A percentile compares a stretch with the other conserved stretches of the same genome.
phyloP scores from a whole-genome alignment of 2,329 filamentous ascomycete genomes.

The Xylaria sp. region DNA sequence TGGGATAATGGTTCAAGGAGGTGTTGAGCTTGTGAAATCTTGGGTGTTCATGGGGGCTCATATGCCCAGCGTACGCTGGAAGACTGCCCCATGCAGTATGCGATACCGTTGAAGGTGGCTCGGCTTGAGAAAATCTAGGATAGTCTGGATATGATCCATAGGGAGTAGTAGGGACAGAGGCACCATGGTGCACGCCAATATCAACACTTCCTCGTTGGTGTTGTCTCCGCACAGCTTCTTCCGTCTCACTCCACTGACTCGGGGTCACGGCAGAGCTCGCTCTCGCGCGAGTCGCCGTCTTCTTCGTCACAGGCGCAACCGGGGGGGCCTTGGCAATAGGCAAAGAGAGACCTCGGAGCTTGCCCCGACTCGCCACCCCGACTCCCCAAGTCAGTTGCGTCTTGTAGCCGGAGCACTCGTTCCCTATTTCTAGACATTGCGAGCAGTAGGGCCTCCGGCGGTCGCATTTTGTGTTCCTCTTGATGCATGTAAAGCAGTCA shows the following conservation, averaged over 20 bases:
- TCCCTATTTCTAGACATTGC: slow-evolving; percentile 89
- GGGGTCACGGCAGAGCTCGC: slow-evolving; percentile 57
- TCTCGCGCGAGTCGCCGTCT: slow-evolving; percentile 57
- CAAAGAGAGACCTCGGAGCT: slow-evolving; percentile 87
- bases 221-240: slow-evolving; percentile 51
- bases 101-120: slow-evolving; percentile 54
- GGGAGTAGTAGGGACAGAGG: slow-evolving; percentile 56
- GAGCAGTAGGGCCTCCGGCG: slow-evolving; percentile 93
- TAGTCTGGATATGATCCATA: slow-evolving; percentile 59
- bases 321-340: slow-evolving; percentile 72
- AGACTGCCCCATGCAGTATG: slow-evolving; percentile 60
- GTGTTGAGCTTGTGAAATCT: slow-evolving; percentile 59
- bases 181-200: slow-evolving; percentile 51
- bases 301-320: slow-evolving; percentile 62
- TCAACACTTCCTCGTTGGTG: slow-evolving; percentile 55
- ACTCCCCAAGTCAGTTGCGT: slow-evolving; percentile 97
- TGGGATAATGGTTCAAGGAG: slow-evolving; percentile 55
- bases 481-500: slow-evolving; percentile 94
- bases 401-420: slow-evolving; percentile 95
- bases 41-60: slow-evolving; percentile 53
- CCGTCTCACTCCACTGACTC: slow-evolving; percentile 55
- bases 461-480: slow-evolving; percentile 86
- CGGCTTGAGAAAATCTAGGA: slow-evolving; percentile 62
- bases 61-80: slow-evolving; percentile 57
- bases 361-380: slow-evolving; percentile 93